Evolutionary conservation across 2,329 filamentous ascomycete genomes (phyloP), one percentile per base, ranked within the genome.

Genomic region (Penicillium sp.): DNA sequence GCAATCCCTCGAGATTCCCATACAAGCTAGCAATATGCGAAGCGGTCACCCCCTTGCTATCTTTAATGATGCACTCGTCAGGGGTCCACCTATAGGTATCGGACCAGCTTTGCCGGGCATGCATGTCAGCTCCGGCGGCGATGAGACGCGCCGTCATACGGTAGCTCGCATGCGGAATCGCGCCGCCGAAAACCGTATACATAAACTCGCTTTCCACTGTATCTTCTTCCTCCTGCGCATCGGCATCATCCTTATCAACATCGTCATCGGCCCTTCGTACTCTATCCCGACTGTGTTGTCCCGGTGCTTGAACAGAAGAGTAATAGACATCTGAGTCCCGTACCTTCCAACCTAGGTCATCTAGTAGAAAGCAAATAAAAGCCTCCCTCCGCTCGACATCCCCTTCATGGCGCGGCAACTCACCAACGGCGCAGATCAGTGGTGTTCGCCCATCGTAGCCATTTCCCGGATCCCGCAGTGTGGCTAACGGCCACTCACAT

Each of bases 1-100:
- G 37, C 12, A 58, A 33, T 15, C 47, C 47, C 22, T 53, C 47
- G 12, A 58, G 17, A 37, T 58, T 58, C 38, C 35, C 30, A 45
- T 42, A 44, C 3, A 45, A 42, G 38, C 35, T 35, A 24, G 56
- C 56, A 33, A 53, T 58, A 45, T 58, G 37, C 24, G 33, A 24
- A 38, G 45, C 35, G 8, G 56, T 53, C 24, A 53, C 56, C 42
- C 42, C 19, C 17, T 40, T 40, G 37, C 42, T 45, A 19, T 19
- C 42, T 45, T 45, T 8, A 45, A 45, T 45, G 8, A 45, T 45
- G 42, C 42, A 13, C 42, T 45, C 12, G 42, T 45, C 12, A 45
- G 42, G 42, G 42, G 42, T 24, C 42, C 42, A 45, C 42, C 7
- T 45, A 12, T 45, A 45, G 19, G 1, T 24, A 45, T 45, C 42